Conservation (phyloP, 352 stramenopile species). For the Phytophthora sp. region DNA sequence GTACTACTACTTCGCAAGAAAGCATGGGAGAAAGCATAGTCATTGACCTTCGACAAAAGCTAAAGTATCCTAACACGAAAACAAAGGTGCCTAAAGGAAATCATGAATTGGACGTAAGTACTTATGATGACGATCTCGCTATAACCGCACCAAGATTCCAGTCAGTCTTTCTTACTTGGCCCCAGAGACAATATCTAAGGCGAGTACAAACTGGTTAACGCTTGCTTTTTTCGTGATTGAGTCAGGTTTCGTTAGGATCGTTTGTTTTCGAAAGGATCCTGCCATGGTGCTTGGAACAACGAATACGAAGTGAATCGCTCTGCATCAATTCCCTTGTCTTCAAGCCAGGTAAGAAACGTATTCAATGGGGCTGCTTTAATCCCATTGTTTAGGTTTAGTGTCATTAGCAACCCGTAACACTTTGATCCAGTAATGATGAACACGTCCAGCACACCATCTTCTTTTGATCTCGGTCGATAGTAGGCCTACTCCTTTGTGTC, state of each 20-base stretch:
- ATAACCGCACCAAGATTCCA: no score
- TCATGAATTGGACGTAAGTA: no score
- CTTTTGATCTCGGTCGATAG: conserved; percentile 4
- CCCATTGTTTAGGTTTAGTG: conserved; percentile 3
- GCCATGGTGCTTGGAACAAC: conserved; percentile 9
- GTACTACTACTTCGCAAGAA: no score
- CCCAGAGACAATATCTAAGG: no score
- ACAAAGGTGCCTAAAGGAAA: no score
- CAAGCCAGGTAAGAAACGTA: conserved; percentile 6
- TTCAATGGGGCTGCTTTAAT: conserved; percentile 9
- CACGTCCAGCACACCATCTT: conserved; percentile 3
- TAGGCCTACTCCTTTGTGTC: background rate
- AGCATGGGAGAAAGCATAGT: no score
- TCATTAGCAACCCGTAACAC: conserved; percentile 8
- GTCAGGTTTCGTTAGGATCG: background rate
- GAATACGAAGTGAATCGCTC: conserved; percentile 14
- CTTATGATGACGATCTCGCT: no score
- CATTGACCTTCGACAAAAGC: no score
- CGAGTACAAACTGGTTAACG: conserved; percentile 1
- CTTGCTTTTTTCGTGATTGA: background rate
- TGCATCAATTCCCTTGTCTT: background rate
- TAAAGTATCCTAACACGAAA: no score
- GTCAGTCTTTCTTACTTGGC: no score
- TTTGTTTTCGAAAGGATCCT: background rate
- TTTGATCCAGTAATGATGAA: background rate